Base-by-base conservation (phyloP, 2,329 filamentous ascomycete species). In the Diaporthe batatas region DNA sequence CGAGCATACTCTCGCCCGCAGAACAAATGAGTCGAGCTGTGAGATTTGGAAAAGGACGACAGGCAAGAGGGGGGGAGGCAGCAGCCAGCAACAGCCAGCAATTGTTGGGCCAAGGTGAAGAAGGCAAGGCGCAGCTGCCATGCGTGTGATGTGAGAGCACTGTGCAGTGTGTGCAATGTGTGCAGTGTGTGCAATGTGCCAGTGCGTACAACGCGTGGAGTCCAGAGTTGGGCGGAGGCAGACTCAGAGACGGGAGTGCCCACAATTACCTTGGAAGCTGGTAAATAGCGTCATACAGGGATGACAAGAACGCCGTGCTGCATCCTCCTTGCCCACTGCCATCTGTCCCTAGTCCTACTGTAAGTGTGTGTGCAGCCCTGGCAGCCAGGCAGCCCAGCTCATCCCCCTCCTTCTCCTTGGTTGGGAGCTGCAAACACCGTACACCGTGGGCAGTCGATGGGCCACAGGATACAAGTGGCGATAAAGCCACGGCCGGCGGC, bases 231-330 rank as follows among this genome's bases (percentile, higher is more conserved):
- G 62, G 59, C 44, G 49, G 44, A 65, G 23, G 59, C 29, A 65
- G 59, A 49, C 29, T 8, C 44, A 44, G 59, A 47, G 29, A 5
- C 44, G 29, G 42, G 29, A 51, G 62, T 65, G 44, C 62, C 62
- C 62, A 65, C 62, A 65, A 51, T 65, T 36, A 65, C 29, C 62
- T 65, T 65, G 62, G 36, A 65, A 51, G 58, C 23, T 62, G 36
- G 36, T 62, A 29, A n/a, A 62, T 42, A 62, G 62, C 62, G 62
- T 65, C 44, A 65, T 65, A 65, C 44, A 29, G 10, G 42, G 59
- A 32, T 23, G 42, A 34, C 18, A 16, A 29, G 18, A 29, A 11
- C 36, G 29, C 21, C 32, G 42, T 65, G 59, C 44, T 51, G 36
- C 21, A 12, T 44, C n/a, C 25, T 36, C 21, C 44, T 39, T 3